Evolutionary conservation across 345 rosid genomes (phyloP).

Genomic region (Eucalyptus brandiana): DNA sequence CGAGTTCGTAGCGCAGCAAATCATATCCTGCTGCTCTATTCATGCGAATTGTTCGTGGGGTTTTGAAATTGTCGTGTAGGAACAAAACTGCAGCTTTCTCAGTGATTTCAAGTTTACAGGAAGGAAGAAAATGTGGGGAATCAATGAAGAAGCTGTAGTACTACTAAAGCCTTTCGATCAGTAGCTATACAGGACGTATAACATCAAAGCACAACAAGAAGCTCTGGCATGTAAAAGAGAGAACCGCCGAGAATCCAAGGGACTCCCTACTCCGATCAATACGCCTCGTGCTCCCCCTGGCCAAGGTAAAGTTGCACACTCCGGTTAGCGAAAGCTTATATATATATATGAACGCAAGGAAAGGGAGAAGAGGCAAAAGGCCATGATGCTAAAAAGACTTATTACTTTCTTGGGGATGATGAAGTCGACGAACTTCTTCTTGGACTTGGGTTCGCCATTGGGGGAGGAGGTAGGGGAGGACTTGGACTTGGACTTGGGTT

Average conservation of each 20-base stretch:
- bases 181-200: background rate
- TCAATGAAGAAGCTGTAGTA: background rate
- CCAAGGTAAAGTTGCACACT: background rate
- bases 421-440: background rate
- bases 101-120: background rate
- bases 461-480: background rate
- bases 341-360: background rate
- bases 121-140: background rate
- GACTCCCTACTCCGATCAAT: background rate
- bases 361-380: background rate
- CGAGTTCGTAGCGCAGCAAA: background rate
- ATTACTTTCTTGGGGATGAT: background rate
- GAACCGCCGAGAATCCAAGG: background rate
- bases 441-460: background rate
- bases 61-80: background rate
- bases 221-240: background rate
- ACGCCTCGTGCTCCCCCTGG: background rate
- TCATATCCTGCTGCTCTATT: background rate
- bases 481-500: background rate
- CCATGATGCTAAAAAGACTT: background rate
- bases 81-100: background rate
- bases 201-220: background rate
- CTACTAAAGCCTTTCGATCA: background rate
- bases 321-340: background rate
- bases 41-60: background rate